phyloP scores from a whole-genome alignment of 371 early-diverging fungal species.

The Thermomucor indicae-seudaticae region DNA sequence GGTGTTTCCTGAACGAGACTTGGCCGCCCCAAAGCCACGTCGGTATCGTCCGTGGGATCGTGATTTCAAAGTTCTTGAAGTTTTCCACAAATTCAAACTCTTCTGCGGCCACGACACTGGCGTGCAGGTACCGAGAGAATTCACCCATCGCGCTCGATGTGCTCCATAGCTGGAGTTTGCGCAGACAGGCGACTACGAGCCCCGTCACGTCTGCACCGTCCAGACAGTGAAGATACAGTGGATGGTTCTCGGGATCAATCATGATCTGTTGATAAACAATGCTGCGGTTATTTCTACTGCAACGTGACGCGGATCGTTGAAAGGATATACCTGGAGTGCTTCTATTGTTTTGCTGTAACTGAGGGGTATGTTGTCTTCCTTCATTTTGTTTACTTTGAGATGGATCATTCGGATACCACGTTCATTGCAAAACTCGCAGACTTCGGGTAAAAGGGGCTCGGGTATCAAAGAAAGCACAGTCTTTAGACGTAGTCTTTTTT shows the following conservation, averaged over 20 bases:
- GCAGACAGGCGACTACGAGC: slow-evolving; percentile 76
- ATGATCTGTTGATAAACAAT: slow-evolving; percentile 47
- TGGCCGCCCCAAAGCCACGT: slow-evolving; percentile 81
- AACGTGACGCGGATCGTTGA: not conserved
- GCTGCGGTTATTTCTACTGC: not conserved
- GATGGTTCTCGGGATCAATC: slow-evolving; percentile 70
- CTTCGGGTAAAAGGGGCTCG: slow-evolving; percentile 57
- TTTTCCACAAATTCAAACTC: slow-evolving; percentile 89
- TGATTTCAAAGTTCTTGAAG: slow-evolving; percentile 69
- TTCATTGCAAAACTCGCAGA: slow-evolving; percentile 60
- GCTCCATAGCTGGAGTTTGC: slow-evolving; percentile 90
- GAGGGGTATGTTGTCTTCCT: slow-evolving; percentile 83
- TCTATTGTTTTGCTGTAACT: slow-evolving; percentile 72
- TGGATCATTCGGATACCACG: slow-evolving; percentile 69
- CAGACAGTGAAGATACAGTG: slow-evolving; percentile 87
- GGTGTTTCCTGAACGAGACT: slow-evolving; percentile 54
- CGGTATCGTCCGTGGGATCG: slow-evolving; percentile 63
- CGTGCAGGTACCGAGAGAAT: slow-evolving; percentile 69
- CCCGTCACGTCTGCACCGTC: slow-evolving; percentile 91
- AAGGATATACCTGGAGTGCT: slow-evolving; percentile 59
- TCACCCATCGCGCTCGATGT: slow-evolving; percentile 70
- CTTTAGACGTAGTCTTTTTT: slow-evolving; percentile 62
- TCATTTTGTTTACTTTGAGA: slow-evolving; percentile 78
- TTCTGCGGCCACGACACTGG: slow-evolving; percentile 78
- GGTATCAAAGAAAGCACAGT: slow-evolving; percentile 89